These are phyloP conservation scores for Phaffia australis DNA, from an alignment of 768 basidiomycete species.

Conservation along the genomic window DNA sequence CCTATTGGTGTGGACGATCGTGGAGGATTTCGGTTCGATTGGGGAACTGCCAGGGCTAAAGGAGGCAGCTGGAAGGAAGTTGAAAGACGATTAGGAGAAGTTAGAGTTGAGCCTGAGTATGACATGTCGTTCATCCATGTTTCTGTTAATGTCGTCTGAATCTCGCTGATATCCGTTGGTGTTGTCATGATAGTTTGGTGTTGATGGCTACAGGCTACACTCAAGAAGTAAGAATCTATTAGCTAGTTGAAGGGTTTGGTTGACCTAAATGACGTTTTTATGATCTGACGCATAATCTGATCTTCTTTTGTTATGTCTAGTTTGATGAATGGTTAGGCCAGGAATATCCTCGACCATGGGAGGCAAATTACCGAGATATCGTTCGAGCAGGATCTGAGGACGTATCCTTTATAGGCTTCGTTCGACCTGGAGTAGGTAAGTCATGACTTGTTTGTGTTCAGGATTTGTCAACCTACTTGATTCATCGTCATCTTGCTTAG, in stretches of 20 bases:
- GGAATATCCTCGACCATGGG: slow-evolving; percentile 41
- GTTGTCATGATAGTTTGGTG: slow-evolving; percentile 31
- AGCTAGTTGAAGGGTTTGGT: no score
- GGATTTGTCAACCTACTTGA: neutral
- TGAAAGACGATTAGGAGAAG: slow-evolving; percentile 39
- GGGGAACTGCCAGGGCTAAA: slow-evolving; percentile 35
- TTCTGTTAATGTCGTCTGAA: neutral
- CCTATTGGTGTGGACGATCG: slow-evolving; percentile 42
- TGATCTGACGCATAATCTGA: slow-evolving; percentile 39
- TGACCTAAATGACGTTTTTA: neutral
- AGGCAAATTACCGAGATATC: slow-evolving; percentile 45
- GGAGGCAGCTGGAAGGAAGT: slow-evolving; percentile 33
- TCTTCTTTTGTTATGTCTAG: slow-evolving; percentile 33
- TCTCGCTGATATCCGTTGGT: neutral
- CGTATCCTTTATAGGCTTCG: slow-evolving; percentile 50
- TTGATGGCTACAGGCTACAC: slow-evolving; percentile 47
- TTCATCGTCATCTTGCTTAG: neutral
- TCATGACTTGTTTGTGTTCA: neutral
- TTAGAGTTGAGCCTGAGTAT: slow-evolving; percentile 43
- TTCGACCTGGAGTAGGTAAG: slow-evolving; percentile 51
- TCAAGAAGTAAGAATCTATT: slow-evolving; percentile 8
- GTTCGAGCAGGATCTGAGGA: slow-evolving; percentile 36
- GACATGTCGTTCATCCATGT: neutral
- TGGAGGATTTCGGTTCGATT: slow-evolving; percentile 46
- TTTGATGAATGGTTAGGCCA: slow-evolving; percentile 34